Evolutionary conservation across 2,329 filamentous ascomycete species (phyloP).

Genomic region (Akanthomyces lecanii): DNA sequence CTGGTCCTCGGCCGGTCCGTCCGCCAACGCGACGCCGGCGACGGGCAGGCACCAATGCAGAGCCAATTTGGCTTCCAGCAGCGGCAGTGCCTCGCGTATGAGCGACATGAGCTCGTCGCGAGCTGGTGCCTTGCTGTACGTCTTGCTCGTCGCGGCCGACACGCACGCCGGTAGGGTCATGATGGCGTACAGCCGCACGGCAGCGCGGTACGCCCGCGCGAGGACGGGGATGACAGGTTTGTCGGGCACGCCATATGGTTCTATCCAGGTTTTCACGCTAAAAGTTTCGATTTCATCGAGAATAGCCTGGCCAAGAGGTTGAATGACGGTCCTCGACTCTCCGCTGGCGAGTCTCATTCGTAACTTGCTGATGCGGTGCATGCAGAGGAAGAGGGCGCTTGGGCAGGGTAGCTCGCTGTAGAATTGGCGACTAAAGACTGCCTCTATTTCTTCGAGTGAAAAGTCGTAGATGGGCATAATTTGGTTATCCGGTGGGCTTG

Average conservation of each 20-base stretch:
- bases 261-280: background rate
- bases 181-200: conserved; percentile 6
- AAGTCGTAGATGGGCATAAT: conserved; percentile 9
- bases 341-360: background rate
- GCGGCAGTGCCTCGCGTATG: background rate
- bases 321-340: background rate
- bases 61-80: background rate
- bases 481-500: background rate
- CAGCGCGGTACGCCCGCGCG: conserved; percentile 2
- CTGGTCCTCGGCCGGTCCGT: background rate
- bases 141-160: background rate
- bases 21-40: background rate
- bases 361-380: conserved; percentile 3
- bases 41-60: conserved; percentile 7
- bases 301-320: background rate
- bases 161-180: conserved; percentile 3
- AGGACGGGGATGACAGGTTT: background rate
- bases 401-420: conserved; percentile 10
- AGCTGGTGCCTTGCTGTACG: background rate
- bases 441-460: background rate
- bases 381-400: background rate
- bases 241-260: conserved; percentile 4
- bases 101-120: conserved; percentile 3
- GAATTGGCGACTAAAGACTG: background rate
- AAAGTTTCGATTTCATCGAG: background rate